Conservation (phyloP, 1,284 basidiomycete genomes). For the Phellopilus nigrolimitatus region DNA sequence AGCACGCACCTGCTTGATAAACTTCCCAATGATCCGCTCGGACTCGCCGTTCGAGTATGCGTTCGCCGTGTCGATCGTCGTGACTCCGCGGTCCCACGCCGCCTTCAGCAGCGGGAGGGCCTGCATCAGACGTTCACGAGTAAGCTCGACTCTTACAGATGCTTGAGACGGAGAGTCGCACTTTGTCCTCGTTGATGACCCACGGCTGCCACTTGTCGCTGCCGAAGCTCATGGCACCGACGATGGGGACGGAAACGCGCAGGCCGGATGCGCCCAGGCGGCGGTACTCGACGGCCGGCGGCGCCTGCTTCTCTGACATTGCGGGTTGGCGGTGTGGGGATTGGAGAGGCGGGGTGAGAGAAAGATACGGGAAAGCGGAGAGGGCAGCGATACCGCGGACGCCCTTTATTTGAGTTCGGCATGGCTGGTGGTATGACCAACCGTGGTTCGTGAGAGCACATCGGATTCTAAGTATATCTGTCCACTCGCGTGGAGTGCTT, state of each 20-base stretch:
- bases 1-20: slow-evolving; percentile 29
- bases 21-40: slow-evolving; percentile 31
- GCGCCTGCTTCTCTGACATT: too few species aligned
- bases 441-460: too few species aligned
- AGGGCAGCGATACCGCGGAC: too few species aligned
- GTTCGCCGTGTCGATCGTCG: slow-evolving; percentile 54
- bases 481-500: too few species aligned
- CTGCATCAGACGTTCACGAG: slow-evolving; percentile 1
- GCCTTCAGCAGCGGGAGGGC: slow-evolving; percentile 38
- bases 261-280: slow-evolving; percentile 45
- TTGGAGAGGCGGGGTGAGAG: too few species aligned
- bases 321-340: too few species aligned
- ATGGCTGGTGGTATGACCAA: too few species aligned
- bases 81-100: slow-evolving; percentile 43
- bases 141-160: background rate
- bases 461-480: too few species aligned
- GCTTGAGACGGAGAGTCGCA: background rate
- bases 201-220: slow-evolving; percentile 32
- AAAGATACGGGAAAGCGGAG: too few species aligned
- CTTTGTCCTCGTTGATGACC: slow-evolving; percentile 41
- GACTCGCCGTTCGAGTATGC: slow-evolving; percentile 40
- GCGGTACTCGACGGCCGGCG: slow-evolving; percentile 30
- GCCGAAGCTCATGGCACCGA: slow-evolving; percentile 47
- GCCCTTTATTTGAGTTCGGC: too few species aligned
- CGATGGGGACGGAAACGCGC: slow-evolving; percentile 46